phyloP scores from a whole-genome alignment of 805 yeast species.

The Tetrapisispora phaffii region DNA sequence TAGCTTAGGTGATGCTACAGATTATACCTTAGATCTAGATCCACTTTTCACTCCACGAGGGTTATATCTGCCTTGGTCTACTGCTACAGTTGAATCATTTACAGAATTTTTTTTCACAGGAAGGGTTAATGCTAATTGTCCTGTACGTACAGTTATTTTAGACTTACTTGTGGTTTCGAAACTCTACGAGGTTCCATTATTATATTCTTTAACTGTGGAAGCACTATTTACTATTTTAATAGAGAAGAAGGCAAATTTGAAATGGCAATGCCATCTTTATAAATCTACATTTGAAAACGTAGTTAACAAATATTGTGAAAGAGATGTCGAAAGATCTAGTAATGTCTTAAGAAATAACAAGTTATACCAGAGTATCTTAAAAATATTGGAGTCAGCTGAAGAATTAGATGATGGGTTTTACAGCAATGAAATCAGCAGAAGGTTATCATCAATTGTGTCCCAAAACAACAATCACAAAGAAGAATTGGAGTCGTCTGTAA shows the following conservation, averaged over 20 bases:
- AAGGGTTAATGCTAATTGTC: conserved; percentile 66
- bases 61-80: conserved; percentile 58
- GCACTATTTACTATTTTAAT: conserved; percentile 59
- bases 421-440: conserved; percentile 43
- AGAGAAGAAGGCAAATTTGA: conserved; percentile 45
- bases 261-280: conserved; percentile 19
- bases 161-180: conserved; percentile 56
- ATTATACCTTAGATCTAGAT: conserved; percentile 33
- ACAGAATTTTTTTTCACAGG: conserved; percentile 71
- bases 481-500: neutral
- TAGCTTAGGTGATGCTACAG: neutral
- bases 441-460: conserved; percentile 28
- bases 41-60: conserved; percentile 59
- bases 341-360: conserved; percentile 20
- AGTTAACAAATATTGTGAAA: conserved; percentile 14
- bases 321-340: conserved; percentile 19
- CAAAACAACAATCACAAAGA: neutral
- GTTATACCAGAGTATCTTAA: conserved; percentile 31
- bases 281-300: conserved; percentile 7
- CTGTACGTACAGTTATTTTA: conserved; percentile 53
- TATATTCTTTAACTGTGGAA: conserved; percentile 61
- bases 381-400: conserved; percentile 44
- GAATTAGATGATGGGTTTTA: conserved; percentile 58
- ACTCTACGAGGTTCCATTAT: conserved; percentile 56
- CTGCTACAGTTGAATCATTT: conserved; percentile 51